Percentiles rank a stretch among this genome's conserved stretches.
Evolutionary conservation across 371 early-diverging fungal species (phyloP).

Genomic region (Nosema muscidifuracis): DNA sequence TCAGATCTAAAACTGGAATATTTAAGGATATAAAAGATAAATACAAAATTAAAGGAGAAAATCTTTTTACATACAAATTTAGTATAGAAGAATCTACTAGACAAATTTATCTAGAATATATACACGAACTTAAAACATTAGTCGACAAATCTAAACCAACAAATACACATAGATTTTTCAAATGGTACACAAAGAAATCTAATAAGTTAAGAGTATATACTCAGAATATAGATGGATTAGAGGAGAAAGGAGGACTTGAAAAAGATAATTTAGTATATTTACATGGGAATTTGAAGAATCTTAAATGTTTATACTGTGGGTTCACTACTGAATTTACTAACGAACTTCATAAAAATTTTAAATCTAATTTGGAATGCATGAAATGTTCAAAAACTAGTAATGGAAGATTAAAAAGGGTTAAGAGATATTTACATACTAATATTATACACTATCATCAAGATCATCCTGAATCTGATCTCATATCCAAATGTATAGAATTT

Average conservation of each 20-base stretch:
- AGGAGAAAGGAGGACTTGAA: slow-evolving; percentile 74
- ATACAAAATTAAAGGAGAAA: slow-evolving; percentile 75
- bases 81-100: slow-evolving; percentile 68
- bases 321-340: slow-evolving; percentile 36
- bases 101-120: slow-evolving; percentile 78
- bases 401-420: slow-evolving; percentile 68
- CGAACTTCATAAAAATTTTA: slow-evolving; percentile 11
- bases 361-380: slow-evolving; percentile 18
- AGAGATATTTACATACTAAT: slow-evolving; percentile 74
- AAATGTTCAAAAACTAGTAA: slow-evolving; percentile 65
- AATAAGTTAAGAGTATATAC: slow-evolving; percentile 83
- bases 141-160: slow-evolving; percentile 71
- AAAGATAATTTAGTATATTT: slow-evolving; percentile 56
- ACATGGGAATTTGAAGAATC: slow-evolving; percentile 58
- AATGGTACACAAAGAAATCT: slow-evolving; percentile 70
- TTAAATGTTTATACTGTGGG: slow-evolving; percentile 56
- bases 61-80: slow-evolving; percentile 72
- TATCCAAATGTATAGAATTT: slow-evolving; percentile 21
- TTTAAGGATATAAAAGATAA: slow-evolving; percentile 75
- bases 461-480: slow-evolving; percentile 69
- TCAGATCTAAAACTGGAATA: slow-evolving; percentile 86
- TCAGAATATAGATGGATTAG: slow-evolving; percentile 92
- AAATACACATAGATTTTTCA: slow-evolving; percentile 76
- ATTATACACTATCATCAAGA: slow-evolving; percentile 92
- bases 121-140: slow-evolving; percentile 75